Base-by-base conservation (phyloP, 2,329 filamentous ascomycete genomes). In the Daldinia sp. region DNA sequence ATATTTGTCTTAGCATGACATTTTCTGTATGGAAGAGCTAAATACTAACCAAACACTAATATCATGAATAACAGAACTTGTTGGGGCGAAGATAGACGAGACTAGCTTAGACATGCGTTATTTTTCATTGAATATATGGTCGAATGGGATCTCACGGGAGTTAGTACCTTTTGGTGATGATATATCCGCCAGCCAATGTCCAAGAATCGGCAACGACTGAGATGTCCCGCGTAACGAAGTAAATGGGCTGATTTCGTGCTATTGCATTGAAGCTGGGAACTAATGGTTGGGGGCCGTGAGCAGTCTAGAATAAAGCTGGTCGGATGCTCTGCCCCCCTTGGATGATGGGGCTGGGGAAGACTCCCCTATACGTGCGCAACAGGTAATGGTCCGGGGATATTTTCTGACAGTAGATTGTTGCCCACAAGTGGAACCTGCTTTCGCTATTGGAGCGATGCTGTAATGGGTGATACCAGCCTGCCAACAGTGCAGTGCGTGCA, bases 391-490 rank as follows among this genome's bases (percentile, higher is more conserved):
- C 46, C 46, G 28, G 26, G 46, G 26, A 10, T n/a, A 33, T 23
- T 35, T 56, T 56, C 26, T 48, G 30, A 28, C 18, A 18, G 13
- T 18, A n/a, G 33, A 35, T 23, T 13, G 30, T 6, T 33, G 7
- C 51, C 15, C 39, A 55, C 54, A 23, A 37, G 23, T 46, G n/a
- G 15, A 64, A 54, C 18, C 35, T 33, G 48, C 39, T 33, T 56
- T 6, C 23, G 28, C 35, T 20, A 13, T 18, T 39, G 26, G 54
- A 44, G 50, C 23, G 28, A 44, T n/a, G n/a, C 20, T 23, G 50
- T 50, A 41, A 28, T 46, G 50, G 44, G 44, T 48, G 33, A 39
- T 48, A 28, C 41, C 6, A 26, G 13, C 20, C 35, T 56, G 30
- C 28, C 35, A 54, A 67, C 48, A 26, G 28, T 20, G 20, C 20